phyloP scores from a whole-genome alignment of 2,329 filamentous ascomycete genomes.

The Colletotrichum siamense region DNA sequence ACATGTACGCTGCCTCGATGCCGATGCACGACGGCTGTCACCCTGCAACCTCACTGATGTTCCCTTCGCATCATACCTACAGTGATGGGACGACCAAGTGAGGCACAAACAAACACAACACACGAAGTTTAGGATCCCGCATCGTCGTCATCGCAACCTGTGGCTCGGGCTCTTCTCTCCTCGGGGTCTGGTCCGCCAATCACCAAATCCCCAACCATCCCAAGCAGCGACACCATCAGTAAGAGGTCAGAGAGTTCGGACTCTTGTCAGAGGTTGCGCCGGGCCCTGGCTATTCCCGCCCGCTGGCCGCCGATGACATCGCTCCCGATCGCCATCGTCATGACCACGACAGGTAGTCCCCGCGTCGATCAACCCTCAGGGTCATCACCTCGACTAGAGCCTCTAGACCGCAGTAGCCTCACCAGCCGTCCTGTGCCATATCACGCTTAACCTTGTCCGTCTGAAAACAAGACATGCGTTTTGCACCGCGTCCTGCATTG shows the following conservation, averaged over 20 bases:
- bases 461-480: background rate
- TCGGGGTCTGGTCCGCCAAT: background rate
- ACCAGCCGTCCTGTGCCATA: background rate
- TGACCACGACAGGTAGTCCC: background rate
- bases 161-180: background rate
- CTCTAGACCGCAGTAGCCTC: background rate
- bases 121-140: background rate
- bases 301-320: conserved; percentile 10
- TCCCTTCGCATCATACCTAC: background rate
- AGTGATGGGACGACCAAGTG: background rate
- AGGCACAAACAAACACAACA: background rate
- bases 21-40: background rate
- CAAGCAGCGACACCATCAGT: background rate
- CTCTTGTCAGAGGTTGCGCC: background rate
- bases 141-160: background rate
- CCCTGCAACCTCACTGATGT: background rate
- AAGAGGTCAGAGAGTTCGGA: background rate
- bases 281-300: conserved; percentile 5
- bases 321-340: conserved; percentile 3
- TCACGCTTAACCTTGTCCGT: background rate
- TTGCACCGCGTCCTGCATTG: background rate
- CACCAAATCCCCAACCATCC: background rate
- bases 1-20: background rate
- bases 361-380: background rate
- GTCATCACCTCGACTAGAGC: background rate